Conservation (phyloP, 345 rosid genomes). For the Populus davidiana region DNA sequence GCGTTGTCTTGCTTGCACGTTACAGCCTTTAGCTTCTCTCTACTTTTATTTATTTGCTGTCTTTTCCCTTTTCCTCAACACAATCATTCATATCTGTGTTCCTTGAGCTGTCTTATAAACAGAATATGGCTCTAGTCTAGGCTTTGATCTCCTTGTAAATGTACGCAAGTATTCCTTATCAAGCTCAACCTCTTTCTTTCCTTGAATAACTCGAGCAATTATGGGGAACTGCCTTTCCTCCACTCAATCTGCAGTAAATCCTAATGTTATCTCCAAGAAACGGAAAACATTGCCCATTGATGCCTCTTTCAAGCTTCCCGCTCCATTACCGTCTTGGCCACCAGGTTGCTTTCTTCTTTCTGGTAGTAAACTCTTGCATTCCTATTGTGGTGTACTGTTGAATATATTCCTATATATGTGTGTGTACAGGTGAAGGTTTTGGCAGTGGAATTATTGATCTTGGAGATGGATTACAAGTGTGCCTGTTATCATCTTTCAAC, state of each 20-base stretch:
- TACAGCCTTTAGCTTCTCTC: neutral
- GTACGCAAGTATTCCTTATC: no score
- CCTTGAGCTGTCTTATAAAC: neutral
- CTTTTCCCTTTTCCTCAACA: neutral
- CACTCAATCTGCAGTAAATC: neutral
- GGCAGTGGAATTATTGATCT: slow-evolving; percentile 52
- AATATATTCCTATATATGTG: neutral
- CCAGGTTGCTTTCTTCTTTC: slow-evolving; percentile 18
- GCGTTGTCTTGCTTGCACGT: slow-evolving; percentile 7
- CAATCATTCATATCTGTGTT: neutral
- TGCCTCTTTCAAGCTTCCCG: slow-evolving; percentile 35
- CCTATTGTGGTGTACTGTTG: neutral
- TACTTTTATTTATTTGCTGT: neutral
- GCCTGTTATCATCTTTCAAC: slow-evolving; percentile 50
- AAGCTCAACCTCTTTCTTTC: neutral
- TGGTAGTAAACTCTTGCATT: neutral
- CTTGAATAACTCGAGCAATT: neutral
- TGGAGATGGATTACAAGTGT: slow-evolving; percentile 53
- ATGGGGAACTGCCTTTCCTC: slow-evolving; percentile 28
- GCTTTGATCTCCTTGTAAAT: neutral
- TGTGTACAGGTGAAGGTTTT: slow-evolving; percentile 36
- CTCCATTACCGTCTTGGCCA: slow-evolving; percentile 38
- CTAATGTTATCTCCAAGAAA: slow-evolving; percentile 12
- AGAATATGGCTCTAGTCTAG: neutral
- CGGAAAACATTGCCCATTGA: slow-evolving; percentile 21